A percentile compares a stretch with the other conserved stretches of the same genome.
Evolutionary conservation across 2,329 filamentous ascomycete species (phyloP).

Genomic region (Ceratocystis colombiana): DNA sequence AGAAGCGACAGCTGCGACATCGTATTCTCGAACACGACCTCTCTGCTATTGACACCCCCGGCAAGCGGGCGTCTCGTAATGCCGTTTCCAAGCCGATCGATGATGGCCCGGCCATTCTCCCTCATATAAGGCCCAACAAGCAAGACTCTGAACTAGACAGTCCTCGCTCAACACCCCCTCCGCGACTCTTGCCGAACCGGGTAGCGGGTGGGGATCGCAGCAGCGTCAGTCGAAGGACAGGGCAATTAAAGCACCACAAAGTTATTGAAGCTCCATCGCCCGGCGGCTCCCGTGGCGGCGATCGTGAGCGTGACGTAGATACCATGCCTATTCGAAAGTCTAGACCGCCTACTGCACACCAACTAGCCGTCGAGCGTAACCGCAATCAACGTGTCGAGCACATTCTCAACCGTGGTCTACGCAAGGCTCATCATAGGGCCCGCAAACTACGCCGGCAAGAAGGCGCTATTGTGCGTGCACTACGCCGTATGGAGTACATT

Average conservation of each 20-base stretch:
- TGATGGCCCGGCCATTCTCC: constrained; percentile 49
- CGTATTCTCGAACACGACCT: constrained; percentile 68
- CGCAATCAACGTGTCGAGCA: constrained; percentile 71
- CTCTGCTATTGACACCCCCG: constrained; percentile 53
- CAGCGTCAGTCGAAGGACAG: constrained; percentile 5
- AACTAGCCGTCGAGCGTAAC: constrained; percentile 70
- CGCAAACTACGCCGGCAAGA: constrained; percentile 53
- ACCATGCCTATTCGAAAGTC: constrained; percentile 52
- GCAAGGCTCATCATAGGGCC: constrained; percentile 53
- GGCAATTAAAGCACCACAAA: constrained; percentile 45
- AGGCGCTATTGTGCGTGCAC: constrained; percentile 56
- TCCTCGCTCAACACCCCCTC: constrained; percentile 36
- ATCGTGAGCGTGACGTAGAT: constrained; percentile 34
- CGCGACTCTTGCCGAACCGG: constrained; percentile 27
- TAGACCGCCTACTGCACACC: constrained; percentile 68
- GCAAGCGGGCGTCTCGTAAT: constrained; percentile 43
- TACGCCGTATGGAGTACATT: constrained; percentile 51
- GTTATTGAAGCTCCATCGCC: constrained; percentile 53
- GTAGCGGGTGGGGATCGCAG: constrained; percentile 32
- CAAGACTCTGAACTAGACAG: constrained; percentile 44
- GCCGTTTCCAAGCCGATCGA: constrained; percentile 36
- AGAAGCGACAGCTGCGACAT: constrained; percentile 64
- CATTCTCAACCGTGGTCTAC: constrained; percentile 64
- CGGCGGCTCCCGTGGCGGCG: constrained; percentile 42
- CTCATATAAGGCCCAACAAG: constrained; percentile 53